These are phyloP conservation scores for Apostasia shenzhenica DNA, from an alignment of 106 monocot genomes.

Conservation along the genomic window DNA sequence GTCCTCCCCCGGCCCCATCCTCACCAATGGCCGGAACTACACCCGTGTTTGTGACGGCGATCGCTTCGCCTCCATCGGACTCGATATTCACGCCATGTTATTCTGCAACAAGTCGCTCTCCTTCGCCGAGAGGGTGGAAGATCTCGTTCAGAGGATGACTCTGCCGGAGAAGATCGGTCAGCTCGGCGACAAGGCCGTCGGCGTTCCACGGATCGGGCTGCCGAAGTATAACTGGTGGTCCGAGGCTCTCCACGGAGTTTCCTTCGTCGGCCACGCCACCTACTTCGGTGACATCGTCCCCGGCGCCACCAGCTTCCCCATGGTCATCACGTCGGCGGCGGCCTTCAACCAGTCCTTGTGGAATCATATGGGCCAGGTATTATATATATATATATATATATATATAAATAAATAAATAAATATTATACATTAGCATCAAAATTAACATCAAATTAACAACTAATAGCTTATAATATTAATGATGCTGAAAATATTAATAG, in stretches of 20 bases:
- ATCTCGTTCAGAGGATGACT: constrained; percentile 10
- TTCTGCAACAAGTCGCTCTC: constrained; percentile 19
- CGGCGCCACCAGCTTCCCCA: constrained; percentile 14
- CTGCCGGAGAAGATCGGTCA: constrained; percentile 16
- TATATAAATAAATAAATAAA: too few species aligned
- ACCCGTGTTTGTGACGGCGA: constrained; percentile 11
- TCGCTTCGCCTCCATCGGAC: not conserved
- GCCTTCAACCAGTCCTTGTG: constrained; percentile 18
- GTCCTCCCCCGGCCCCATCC: too few species aligned
- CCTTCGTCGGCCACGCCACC: constrained; percentile 14
- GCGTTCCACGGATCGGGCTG: constrained; percentile 5
- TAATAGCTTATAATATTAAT: too few species aligned
- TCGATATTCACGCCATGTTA: not conserved
- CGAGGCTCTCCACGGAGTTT: constrained; percentile 38
- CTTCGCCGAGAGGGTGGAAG: constrained; percentile 1
- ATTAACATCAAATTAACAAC: too few species aligned
- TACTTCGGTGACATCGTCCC: constrained; percentile 2
- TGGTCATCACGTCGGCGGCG: not conserved
- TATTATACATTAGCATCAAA: too few species aligned
- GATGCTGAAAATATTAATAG: too few species aligned
- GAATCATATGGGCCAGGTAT: constrained; percentile 15
- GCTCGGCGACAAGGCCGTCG: constrained; percentile 10
- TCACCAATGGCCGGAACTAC: constrained; percentile 1
- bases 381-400: too few species aligned
- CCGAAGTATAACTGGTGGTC: constrained; percentile 39